phyloP scores from a whole-genome alignment of 2,329 filamentous ascomycete genomes.

The Neofusicoccum parvum region DNA sequence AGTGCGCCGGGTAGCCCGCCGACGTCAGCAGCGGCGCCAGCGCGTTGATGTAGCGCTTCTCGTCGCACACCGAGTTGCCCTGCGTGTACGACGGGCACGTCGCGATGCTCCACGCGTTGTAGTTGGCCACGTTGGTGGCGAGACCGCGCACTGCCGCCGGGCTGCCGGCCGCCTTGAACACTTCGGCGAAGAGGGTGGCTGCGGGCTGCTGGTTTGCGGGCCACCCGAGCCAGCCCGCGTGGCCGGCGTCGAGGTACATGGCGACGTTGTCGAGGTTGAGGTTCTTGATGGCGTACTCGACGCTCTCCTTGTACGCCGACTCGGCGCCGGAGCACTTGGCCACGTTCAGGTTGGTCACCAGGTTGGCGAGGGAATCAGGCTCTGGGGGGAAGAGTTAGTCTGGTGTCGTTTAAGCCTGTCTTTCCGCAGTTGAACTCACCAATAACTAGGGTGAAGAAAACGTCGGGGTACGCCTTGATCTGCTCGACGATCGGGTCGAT shows the following conservation, averaged over 20 bases:
- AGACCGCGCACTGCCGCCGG: conserved; percentile 55
- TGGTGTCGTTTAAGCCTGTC: background rate
- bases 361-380: conserved; percentile 63
- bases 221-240: conserved; percentile 68
- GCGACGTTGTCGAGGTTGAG: conserved; percentile 64
- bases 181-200: conserved; percentile 49
- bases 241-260: conserved; percentile 66
- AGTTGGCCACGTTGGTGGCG: conserved; percentile 61
- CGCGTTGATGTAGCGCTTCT: conserved; percentile 55
- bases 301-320: conserved; percentile 57
- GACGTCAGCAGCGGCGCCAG: conserved; percentile 51
- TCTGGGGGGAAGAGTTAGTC: conserved; percentile 36
- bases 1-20: conserved; percentile 56
- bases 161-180: conserved; percentile 51
- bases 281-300: conserved; percentile 58
- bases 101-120: conserved; percentile 56
- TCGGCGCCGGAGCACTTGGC: conserved; percentile 58
- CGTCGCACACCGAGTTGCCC: conserved; percentile 55
- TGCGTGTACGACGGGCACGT: conserved; percentile 49
- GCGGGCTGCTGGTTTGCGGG: conserved; percentile 58
- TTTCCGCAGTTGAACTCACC: conserved; percentile 35
- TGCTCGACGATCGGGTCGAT: conserved; percentile 58
- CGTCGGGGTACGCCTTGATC: conserved; percentile 57
- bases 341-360: conserved; percentile 62
- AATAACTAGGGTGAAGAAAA: conserved; percentile 54